Evolutionary conservation across 1,284 basidiomycete species (phyloP), one percentile per base, ranked within the genome.

Genomic region (Leccinum ponderosum): DNA sequence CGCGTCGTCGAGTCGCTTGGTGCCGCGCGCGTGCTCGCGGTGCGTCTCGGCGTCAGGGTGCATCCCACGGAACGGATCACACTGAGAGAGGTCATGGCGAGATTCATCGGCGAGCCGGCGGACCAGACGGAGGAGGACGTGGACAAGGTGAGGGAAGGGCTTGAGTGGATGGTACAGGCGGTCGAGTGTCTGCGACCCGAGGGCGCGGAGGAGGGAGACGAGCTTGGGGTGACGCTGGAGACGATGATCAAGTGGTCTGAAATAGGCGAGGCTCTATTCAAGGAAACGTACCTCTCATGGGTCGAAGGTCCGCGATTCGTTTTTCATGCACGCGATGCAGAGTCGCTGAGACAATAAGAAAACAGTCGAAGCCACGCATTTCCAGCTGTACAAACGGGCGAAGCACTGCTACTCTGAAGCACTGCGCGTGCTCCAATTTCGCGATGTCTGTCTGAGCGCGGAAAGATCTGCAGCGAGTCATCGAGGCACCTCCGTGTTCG

Each of bases 1-100:
- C 89, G 93, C 20, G 93, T 94, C 20, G 89, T 95, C 17, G 94
- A 96, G 75, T 91, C 89, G 0, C 86, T 94, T 29, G 88, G 87
- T 56, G 89, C 87, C 2, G 91, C 93, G 0, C 82, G 90, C 14
- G 80, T 94, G 6, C 82, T 96, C 11, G 85, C 87, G 0, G 80
- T 80, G 27, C 73, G 78, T 5, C 81, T 93, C 37, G 81, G 79
- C 0, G 72, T 89, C 25, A 50, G 70, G 1, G 74, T 82, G 8
- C 78, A 68, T 0, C 55, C 69, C 31, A 77, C 72, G 27, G 86
- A 90, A 29, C 81, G 77, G 62, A 74, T 86, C 20, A 84, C 84
- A 0, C 68, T 81, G 20, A 72, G 84, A 56, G 81, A 83, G 78
- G 76, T 84, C 68, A 67, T 88, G 71, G 84, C 81, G 66, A 67